Conservation (phyloP, 1,139 yeast species). For the Pichia sp. region DNA sequence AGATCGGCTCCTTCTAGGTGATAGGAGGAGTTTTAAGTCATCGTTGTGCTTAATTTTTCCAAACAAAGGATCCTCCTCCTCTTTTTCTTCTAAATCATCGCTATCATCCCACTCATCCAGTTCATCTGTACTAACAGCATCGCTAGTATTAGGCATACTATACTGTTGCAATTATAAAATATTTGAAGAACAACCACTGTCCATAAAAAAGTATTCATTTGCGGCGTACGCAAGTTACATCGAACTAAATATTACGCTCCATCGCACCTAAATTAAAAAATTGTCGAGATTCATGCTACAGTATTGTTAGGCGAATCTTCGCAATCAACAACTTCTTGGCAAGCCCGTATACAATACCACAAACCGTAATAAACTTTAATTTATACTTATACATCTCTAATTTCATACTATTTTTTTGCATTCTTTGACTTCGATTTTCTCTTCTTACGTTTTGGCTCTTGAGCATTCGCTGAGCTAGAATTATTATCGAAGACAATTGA, state of each 20-base stretch:
- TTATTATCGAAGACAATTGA: constrained; percentile 24
- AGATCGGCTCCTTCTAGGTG: constrained; percentile 9
- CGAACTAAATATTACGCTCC: no score
- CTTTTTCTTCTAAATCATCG: constrained; percentile 13
- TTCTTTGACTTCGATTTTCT: constrained; percentile 10
- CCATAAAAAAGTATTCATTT: no score
- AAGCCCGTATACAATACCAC: no score
- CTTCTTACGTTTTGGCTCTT: constrained; percentile 7
- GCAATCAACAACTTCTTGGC: no score
- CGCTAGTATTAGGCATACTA: neutral
- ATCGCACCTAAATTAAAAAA: no score
- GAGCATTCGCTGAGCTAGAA: neutral
- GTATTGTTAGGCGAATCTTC: no score
- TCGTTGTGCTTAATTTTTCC: constrained; percentile 12
- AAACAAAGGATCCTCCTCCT: constrained; percentile 18
- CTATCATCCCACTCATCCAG: neutral
- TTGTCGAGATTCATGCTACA: no score
- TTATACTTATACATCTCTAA: no score
- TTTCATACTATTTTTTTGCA: neutral
- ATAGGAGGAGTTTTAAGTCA: constrained; percentile 4
- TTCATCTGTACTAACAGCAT: neutral
- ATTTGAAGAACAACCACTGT: no score
- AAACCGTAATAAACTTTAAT: no score
- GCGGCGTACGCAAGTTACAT: no score
- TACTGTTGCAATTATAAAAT: no score